A percentile compares a stretch with the other conserved stretches of the same genome.
Conservation (phyloP, 1,139 yeast species). For the Yamadazyma taylorii region DNA sequence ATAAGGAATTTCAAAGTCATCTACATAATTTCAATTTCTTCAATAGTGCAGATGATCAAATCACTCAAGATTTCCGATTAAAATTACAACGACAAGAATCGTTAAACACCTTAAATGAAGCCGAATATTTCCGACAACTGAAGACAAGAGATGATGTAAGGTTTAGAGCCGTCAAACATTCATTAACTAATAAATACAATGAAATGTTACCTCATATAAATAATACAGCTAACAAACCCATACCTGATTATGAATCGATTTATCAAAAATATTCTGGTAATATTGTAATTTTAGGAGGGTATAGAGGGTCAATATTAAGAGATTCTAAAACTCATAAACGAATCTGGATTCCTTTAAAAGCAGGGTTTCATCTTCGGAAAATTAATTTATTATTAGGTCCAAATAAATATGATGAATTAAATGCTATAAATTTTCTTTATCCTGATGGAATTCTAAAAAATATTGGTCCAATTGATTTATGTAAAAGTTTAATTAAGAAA, state of each 20-base stretch:
- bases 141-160: slow-evolving; percentile 67
- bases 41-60: slow-evolving; percentile 16
- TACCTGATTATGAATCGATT: slow-evolving; percentile 28
- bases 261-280: slow-evolving; percentile 64
- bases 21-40: slow-evolving; percentile 23
- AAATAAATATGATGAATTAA: slow-evolving; percentile 56
- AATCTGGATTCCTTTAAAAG: slow-evolving; percentile 86
- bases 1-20: slow-evolving; percentile 22
- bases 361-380: slow-evolving; percentile 73
- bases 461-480: slow-evolving; percentile 85
- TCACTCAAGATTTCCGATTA: slow-evolving; percentile 36
- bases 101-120: slow-evolving; percentile 64
- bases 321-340: slow-evolving; percentile 64
- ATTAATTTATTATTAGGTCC: slow-evolving; percentile 76
- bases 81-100: slow-evolving; percentile 58
- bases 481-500: slow-evolving; percentile 58
- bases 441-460: slow-evolving; percentile 81
- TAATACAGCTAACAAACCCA: slow-evolving; percentile 15
- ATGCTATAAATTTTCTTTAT: slow-evolving; percentile 50
- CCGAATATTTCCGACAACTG: slow-evolving; percentile 51
- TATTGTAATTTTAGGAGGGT: slow-evolving; percentile 80
- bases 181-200: slow-evolving; percentile 53
- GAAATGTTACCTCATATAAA: slow-evolving; percentile 35
- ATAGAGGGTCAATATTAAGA: slow-evolving; percentile 78
- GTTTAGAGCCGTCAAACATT: slow-evolving; percentile 64